Evolutionary conservation across 1,139 yeast genomes (phyloP).

Genomic region (Wickerhamomyces sp.): DNA sequence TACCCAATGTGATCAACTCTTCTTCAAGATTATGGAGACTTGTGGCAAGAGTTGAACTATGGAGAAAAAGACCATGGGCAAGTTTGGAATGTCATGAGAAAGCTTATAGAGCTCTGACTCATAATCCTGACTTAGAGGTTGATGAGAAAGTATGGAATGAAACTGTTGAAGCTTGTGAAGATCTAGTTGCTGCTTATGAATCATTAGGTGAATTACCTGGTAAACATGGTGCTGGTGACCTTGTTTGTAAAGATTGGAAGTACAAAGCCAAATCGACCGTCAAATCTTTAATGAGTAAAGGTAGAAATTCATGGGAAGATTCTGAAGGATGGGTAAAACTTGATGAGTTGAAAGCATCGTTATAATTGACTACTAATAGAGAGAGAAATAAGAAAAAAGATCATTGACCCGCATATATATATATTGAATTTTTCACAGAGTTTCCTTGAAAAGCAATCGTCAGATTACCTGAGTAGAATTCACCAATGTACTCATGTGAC

Average conservation of each 20-base stretch:
- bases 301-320: constrained; percentile 75
- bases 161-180: constrained; percentile 76
- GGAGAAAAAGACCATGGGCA: constrained; percentile 87
- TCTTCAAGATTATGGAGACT: constrained; percentile 79
- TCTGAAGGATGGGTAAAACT: constrained; percentile 72
- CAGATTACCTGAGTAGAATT: no score
- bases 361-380: neutral
- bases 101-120: constrained; percentile 71
- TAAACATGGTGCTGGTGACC: constrained; percentile 73
- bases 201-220: constrained; percentile 86
- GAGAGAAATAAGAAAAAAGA: no score
- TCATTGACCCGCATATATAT: no score
- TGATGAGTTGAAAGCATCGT: constrained; percentile 39
- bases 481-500: neutral
- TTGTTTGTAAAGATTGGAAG: constrained; percentile 90
- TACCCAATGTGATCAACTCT: constrained; percentile 67
- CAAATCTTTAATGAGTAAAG: constrained; percentile 74
- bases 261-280: constrained; percentile 73
- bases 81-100: constrained; percentile 84
- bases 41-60: constrained; percentile 76
- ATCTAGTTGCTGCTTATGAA: constrained; percentile 82
- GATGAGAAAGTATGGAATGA: constrained; percentile 68
- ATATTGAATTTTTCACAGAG: no score
- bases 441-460: no score
- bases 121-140: constrained; percentile 59